These are phyloP conservation scores for Dryadomyces quercus-mongolicae DNA, from an alignment of 2,329 filamentous ascomycete genomes.

Conservation along the genomic window DNA sequence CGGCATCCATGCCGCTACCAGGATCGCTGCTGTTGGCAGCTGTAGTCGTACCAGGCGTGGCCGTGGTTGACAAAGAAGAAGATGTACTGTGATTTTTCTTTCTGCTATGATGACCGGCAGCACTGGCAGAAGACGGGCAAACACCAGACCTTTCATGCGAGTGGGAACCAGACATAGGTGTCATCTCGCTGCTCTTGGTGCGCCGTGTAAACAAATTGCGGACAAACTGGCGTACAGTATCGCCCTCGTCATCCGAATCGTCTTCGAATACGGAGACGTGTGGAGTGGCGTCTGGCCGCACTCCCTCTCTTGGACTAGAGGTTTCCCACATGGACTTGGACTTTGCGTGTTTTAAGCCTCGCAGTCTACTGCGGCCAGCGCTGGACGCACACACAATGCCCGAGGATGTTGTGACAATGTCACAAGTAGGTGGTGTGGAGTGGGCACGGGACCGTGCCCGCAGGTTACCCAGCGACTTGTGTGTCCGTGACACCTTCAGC, in stretches of 20 bases:
- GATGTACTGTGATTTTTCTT: slow-evolving; percentile 8
- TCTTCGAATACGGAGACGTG: slow-evolving; percentile 12
- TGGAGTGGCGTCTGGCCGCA: not conserved
- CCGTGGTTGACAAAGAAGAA: slow-evolving; percentile 5
- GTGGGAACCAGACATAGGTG: not conserved
- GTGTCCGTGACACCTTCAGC: slow-evolving; percentile 3
- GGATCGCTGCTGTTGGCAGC: not conserved
- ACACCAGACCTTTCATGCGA: not conserved
- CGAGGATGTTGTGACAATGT: not conserved
- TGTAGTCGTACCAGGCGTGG: slow-evolving; percentile 1
- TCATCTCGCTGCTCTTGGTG: slow-evolving; percentile 4
- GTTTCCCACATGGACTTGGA: slow-evolving; percentile 3
- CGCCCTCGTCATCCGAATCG: slow-evolving; percentile 12
- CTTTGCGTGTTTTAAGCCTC: not conserved
- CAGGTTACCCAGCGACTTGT: slow-evolving; percentile 11
- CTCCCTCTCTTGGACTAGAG: not conserved
- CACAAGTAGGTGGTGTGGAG: not conserved
- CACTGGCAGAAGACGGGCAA: not conserved
- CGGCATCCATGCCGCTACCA: not conserved
- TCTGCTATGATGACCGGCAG: slow-evolving; percentile 1
- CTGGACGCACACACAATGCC: not conserved
- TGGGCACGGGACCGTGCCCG: slow-evolving; percentile 6
- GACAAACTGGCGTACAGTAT: slow-evolving; percentile 9
- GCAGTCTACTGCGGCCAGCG: not conserved
- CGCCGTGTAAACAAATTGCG: slow-evolving; percentile 11